Percentiles rank a stretch among this genome's conserved stretches.
Evolutionary conservation across 768 basidiomycete genomes (phyloP).

Genomic region (Boletus eberwhitei): DNA sequence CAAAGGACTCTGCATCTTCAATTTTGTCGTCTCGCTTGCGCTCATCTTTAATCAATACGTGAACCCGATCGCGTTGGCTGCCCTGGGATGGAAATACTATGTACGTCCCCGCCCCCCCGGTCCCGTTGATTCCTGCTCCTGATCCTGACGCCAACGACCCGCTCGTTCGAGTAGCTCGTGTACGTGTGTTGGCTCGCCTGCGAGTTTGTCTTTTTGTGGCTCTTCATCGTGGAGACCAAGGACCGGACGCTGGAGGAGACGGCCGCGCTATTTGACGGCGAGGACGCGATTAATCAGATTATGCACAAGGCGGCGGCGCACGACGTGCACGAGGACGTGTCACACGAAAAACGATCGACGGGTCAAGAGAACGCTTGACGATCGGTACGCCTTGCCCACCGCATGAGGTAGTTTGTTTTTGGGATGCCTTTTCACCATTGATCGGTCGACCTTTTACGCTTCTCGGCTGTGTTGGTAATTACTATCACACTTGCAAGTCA

Average conservation of each 20-base stretch:
- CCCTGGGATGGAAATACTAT: constrained; percentile 49
- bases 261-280: constrained; percentile 67
- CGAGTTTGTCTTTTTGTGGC: constrained; percentile 13
- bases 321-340: neutral
- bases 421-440: too few species aligned
- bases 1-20: constrained; percentile 77
- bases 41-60: constrained; percentile 79
- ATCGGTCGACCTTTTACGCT: too few species aligned
- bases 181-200: constrained; percentile 21
- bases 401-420: too few species aligned
- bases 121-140: too few species aligned
- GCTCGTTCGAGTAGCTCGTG: constrained; percentile 7
- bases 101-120: neutral
- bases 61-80: constrained; percentile 68
- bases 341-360: constrained; percentile 5
- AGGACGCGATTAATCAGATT: constrained; percentile 27
- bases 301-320: constrained; percentile 9
- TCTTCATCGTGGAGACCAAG: constrained; percentile 21
- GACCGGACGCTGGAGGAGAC: constrained; percentile 67
- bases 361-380: neutral
- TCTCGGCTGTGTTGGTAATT: too few species aligned
- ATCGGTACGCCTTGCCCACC: too few species aligned
- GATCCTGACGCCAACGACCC: neutral
- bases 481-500: too few species aligned
- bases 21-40: constrained; percentile 58